Conservation (phyloP, 305 asterid species). For the Fraxinus sp. region DNA sequence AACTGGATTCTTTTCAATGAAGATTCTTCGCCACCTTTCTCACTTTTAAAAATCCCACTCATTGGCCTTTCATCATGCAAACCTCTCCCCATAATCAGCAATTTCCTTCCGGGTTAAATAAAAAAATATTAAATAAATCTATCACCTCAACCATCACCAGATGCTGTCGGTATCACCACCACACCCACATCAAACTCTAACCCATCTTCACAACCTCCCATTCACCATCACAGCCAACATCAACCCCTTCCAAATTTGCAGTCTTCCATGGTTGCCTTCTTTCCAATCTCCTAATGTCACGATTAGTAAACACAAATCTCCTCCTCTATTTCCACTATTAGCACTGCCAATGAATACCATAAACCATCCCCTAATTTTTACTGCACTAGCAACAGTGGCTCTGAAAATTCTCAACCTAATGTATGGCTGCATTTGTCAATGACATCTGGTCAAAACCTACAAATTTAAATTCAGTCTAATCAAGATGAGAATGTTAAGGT, state of each 20-base stretch:
- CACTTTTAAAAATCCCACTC: not conserved
- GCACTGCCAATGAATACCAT: not conserved
- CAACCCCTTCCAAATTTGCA: not conserved
- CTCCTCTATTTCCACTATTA: not conserved
- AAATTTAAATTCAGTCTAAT: not conserved
- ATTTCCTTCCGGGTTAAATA: not conserved
- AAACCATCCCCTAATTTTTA: not conserved
- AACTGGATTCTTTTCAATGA: not conserved
- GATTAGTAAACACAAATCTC: not conserved
- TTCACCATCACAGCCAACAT: not conserved
- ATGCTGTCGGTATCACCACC: not conserved
- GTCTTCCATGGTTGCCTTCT: not conserved
- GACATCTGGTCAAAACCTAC: not conserved
- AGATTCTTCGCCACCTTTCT: not conserved
- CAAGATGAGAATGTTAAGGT: not conserved
- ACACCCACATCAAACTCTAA: not conserved
- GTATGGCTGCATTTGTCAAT: not conserved
- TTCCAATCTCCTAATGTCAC: not conserved
- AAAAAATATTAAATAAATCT: not conserved
- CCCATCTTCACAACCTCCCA: not conserved
- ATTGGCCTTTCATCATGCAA: not conserved
- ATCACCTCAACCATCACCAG: not conserved
- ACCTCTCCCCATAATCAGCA: not conserved
- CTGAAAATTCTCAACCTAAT: not conserved
- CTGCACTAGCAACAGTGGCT: not conserved